Evolutionary conservation across 176 grass and related monocot species (phyloP).

Genomic region (Eragrostis nindensis): DNA sequence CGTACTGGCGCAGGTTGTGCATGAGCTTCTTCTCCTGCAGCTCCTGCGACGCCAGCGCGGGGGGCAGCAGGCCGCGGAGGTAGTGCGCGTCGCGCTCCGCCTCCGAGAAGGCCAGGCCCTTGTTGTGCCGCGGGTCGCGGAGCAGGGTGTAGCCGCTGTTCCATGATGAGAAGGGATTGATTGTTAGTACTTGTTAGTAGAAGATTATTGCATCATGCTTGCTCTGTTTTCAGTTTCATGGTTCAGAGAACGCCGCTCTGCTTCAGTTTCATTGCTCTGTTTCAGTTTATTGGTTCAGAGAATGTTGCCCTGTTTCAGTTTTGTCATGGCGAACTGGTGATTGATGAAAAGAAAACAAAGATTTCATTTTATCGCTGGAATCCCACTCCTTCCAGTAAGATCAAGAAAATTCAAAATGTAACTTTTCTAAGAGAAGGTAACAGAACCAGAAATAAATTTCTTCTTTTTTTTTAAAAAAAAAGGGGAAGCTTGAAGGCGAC

Average conservation of each 20-base stretch:
- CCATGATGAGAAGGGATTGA: too few relatives aligned
- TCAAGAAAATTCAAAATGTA: background rate
- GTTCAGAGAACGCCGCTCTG: too few relatives aligned
- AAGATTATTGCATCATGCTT: background rate
- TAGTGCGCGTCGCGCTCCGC: slow-evolving; percentile 98
- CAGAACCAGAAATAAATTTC: too few relatives aligned
- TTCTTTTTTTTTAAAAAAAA: too few relatives aligned
- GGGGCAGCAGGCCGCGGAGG: slow-evolving; percentile 83
- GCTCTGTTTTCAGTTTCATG: background rate
- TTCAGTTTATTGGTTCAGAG: background rate
- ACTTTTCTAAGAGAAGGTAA: background rate
- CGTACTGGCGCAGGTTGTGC: slow-evolving; percentile 86
- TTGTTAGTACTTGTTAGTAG: background rate
- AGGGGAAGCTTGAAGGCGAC: background rate
- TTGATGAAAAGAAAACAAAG: background rate
- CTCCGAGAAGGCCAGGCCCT: slow-evolving; percentile 81
- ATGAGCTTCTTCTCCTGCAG: slow-evolving; percentile 93
- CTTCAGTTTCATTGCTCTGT: background rate
- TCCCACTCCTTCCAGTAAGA: background rate
- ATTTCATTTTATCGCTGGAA: background rate
- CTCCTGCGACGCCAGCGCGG: slow-evolving; percentile 64
- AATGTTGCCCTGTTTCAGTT: too few relatives aligned
- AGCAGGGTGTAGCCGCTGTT: slow-evolving; percentile 72
- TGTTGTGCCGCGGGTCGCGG: slow-evolving; percentile 85
- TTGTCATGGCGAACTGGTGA: too few relatives aligned